Conservation (phyloP, 345 rosid genomes). For the Excoecaria agallocha region DNA sequence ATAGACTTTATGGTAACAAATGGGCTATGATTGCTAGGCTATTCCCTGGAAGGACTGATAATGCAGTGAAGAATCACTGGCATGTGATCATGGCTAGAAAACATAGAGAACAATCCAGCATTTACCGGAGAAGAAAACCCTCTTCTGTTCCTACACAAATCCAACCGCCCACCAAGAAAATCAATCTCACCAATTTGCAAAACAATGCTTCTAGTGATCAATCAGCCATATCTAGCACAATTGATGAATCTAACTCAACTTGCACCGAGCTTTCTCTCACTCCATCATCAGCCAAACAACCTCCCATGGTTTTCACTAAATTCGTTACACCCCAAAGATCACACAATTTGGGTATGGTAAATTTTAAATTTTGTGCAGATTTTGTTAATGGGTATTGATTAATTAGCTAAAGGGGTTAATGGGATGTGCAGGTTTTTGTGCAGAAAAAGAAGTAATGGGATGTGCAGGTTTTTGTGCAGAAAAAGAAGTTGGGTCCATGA, state of each 20-base stretch:
- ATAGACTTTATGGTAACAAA: slow-evolving; percentile 75
- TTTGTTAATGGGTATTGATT: neutral
- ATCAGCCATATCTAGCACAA: slow-evolving; percentile 36
- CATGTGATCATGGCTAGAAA: slow-evolving; percentile 93
- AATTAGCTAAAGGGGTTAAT: neutral
- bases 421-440: slow-evolving; percentile 27
- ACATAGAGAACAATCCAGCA: slow-evolving; percentile 61
- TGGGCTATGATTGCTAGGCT: slow-evolving; percentile 88
- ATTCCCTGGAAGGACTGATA: slow-evolving; percentile 89
- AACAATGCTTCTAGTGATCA: slow-evolving; percentile 42
- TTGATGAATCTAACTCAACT: slow-evolving; percentile 53
- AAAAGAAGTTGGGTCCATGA: slow-evolving; percentile 17
- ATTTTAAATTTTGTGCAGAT: slow-evolving; percentile 1
- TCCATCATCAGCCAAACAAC: slow-evolving; percentile 44
- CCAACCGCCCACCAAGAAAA: slow-evolving; percentile 7
- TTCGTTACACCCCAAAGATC: slow-evolving; percentile 17
- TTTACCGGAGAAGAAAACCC: slow-evolving; percentile 46
- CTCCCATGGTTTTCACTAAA: slow-evolving; percentile 19
- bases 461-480: slow-evolving; percentile 31
- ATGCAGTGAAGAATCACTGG: slow-evolving; percentile 97
- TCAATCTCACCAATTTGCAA: slow-evolving; percentile 15
- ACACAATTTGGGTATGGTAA: slow-evolving; percentile 33
- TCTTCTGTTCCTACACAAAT: slow-evolving; percentile 8
- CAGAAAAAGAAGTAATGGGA: slow-evolving; percentile 27
- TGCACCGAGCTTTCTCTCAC: slow-evolving; percentile 59